phyloP scores from a whole-genome alignment of 2,329 filamentous ascomycete species.

The Ilyonectria robusta region DNA sequence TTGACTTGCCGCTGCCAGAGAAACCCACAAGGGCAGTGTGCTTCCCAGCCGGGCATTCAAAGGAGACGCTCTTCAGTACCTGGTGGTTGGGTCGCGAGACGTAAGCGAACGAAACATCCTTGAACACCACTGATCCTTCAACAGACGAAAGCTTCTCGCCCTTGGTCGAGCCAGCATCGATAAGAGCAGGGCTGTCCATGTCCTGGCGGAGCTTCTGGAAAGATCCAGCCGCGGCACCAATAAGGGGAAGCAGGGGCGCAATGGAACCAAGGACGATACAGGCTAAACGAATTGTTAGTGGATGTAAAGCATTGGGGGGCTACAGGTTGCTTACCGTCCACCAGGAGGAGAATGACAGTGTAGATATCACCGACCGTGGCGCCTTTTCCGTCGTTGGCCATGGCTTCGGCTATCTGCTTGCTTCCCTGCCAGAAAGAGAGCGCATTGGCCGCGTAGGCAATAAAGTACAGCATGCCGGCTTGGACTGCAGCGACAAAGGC shows the following conservation, averaged over 20 bases:
- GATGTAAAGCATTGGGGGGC: neutral
- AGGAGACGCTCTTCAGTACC: constrained; percentile 60
- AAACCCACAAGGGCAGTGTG: constrained; percentile 71
- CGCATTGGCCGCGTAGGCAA: constrained; percentile 77
- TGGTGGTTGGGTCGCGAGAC: constrained; percentile 58
- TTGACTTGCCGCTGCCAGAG: constrained; percentile 72
- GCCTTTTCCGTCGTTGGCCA: constrained; percentile 52
- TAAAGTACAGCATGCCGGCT: constrained; percentile 75
- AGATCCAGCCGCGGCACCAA: constrained; percentile 70
- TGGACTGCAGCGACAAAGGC: constrained; percentile 69
- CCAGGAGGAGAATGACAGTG: constrained; percentile 74
- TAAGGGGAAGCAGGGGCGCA: constrained; percentile 73
- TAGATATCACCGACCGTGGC: constrained; percentile 66
- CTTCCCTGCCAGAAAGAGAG: constrained; percentile 79
- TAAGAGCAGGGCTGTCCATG: constrained; percentile 65
- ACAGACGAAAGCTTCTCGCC: constrained; percentile 60
- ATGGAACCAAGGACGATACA: constrained; percentile 75
- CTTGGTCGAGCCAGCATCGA: constrained; percentile 57
- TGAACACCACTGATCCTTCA: constrained; percentile 55
- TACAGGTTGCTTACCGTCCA: constrained; percentile 63
- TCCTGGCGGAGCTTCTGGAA: constrained; percentile 72
- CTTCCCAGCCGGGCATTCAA: constrained; percentile 64
- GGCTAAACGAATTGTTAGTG: constrained; percentile 52
- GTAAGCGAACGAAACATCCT: constrained; percentile 62
- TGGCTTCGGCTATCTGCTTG: constrained; percentile 60